phyloP scores from a whole-genome alignment of 2,329 filamentous ascomycete species.

The Aspergillus clavatus region DNA sequence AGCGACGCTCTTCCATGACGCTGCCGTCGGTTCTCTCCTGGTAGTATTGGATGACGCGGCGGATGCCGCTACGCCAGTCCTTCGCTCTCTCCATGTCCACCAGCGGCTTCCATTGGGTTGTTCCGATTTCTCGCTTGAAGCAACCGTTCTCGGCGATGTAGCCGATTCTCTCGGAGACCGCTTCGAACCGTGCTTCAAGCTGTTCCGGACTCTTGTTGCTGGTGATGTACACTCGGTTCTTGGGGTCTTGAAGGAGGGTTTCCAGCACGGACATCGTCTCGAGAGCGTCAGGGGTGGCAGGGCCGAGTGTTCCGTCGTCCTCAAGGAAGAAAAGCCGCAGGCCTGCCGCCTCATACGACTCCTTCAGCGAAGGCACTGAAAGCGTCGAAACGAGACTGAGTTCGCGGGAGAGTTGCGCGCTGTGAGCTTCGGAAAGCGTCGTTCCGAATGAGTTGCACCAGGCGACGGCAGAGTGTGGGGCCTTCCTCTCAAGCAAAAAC shows the following conservation, averaged over 20 bases:
- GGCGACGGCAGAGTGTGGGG: constrained; percentile 71
- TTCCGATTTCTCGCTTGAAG: constrained; percentile 67
- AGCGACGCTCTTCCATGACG: constrained; percentile 77
- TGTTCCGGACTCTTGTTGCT: constrained; percentile 78
- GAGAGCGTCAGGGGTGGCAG: constrained; percentile 69
- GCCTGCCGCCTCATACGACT: constrained; percentile 60
- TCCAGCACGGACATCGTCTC: constrained; percentile 72
- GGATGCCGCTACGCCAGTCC: constrained; percentile 77
- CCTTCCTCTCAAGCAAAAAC: constrained; percentile 65
- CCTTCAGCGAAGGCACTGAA: constrained; percentile 57
- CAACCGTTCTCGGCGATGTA: constrained; percentile 91
- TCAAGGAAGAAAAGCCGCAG: constrained; percentile 81
- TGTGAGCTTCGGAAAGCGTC: constrained; percentile 66
- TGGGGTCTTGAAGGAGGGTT: constrained; percentile 68
- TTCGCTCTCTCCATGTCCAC: constrained; percentile 64
- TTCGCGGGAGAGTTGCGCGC: constrained; percentile 73
- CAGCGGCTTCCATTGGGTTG: constrained; percentile 67
- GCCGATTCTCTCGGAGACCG: constrained; percentile 65
- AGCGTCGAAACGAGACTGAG: constrained; percentile 76
- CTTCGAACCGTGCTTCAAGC: constrained; percentile 70
- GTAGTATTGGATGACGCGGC: constrained; percentile 79
- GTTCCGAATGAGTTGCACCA: constrained; percentile 72
- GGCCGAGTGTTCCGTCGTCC: constrained; percentile 80
- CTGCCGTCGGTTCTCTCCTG: constrained; percentile 81
- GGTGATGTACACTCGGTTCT: constrained; percentile 86